These are phyloP conservation scores for Hericium rajendrae DNA, from an alignment of 768 basidiomycete genomes.

Conservation along the genomic window DNA sequence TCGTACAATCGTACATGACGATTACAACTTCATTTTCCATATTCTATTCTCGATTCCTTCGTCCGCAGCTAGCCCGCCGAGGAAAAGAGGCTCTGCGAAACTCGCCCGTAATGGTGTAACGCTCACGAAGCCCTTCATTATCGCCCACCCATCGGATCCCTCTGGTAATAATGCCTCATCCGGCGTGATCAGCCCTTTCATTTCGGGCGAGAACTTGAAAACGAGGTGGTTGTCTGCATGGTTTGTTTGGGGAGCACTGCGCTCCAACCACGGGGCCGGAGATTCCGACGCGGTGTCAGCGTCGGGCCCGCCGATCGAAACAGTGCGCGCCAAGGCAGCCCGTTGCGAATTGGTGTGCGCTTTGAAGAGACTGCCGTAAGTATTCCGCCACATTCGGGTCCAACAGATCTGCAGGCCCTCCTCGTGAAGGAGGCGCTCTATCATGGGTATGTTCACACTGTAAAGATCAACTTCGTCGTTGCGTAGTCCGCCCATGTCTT, in stretches of 20 bases:
- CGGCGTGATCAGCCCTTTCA: conserved; percentile 60
- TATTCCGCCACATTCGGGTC: conserved; percentile 81
- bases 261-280: conserved; percentile 2
- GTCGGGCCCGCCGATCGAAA: conserved; percentile 36
- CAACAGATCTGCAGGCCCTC: conserved; percentile 62
- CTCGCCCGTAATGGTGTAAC: conserved; percentile 71
- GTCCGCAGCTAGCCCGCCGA: conserved; percentile 13
- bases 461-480: conserved; percentile 71
- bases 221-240: conserved; percentile 25
- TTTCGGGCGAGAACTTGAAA: conserved; percentile 73
- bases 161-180: conserved; percentile 47
- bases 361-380: conserved; percentile 76
- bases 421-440: conserved; percentile 50
- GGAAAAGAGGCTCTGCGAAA: conserved; percentile 54
- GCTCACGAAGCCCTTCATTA: conserved; percentile 58
- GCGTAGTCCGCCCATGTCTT: conserved; percentile 47
- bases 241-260: not conserved
- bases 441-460: conserved; percentile 80
- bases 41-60: conserved; percentile 30
- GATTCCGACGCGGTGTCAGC: conserved; percentile 15
- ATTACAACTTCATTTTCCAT: conserved; percentile 53
- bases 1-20: too few relatives aligned
- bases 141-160: conserved; percentile 79
- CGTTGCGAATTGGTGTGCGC: conserved; percentile 17
- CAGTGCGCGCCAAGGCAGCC: conserved; percentile 15